Conservation (phyloP, 2,329 filamentous ascomycete species). For the Diplodia intermedia region DNA sequence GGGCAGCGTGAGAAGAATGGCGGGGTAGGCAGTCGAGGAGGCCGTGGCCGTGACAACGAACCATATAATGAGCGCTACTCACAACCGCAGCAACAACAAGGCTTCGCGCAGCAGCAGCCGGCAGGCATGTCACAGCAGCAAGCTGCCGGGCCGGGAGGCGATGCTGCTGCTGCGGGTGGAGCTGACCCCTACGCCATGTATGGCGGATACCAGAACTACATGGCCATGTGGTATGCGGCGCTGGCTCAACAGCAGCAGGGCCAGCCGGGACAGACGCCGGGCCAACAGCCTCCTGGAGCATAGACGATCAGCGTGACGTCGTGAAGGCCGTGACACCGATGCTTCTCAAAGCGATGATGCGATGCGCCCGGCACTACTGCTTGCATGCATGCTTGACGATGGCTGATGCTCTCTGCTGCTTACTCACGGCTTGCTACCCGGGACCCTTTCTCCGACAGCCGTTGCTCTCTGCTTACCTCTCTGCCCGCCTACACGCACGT, state of each 20-base stretch:
- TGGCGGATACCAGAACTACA: constrained; percentile 81
- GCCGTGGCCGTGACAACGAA: constrained; percentile 48
- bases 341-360: constrained; percentile 42
- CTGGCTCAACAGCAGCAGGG: constrained; percentile 59
- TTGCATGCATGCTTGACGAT: constrained; percentile 44
- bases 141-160: constrained; percentile 59
- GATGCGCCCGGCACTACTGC: constrained; percentile 41
- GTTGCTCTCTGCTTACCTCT: constrained; percentile 32
- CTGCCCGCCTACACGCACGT: constrained; percentile 12
- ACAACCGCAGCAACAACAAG: constrained; percentile 53
- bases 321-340: constrained; percentile 45
- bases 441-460: constrained; percentile 28
- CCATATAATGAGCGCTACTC: constrained; percentile 54
- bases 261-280: constrained; percentile 34
- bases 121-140: constrained; percentile 41
- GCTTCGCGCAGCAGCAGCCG: constrained; percentile 46
- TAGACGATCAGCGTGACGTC: constrained; percentile 40
- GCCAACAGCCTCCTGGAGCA: constrained; percentile 44
- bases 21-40: constrained; percentile 47
- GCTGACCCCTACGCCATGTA: constrained; percentile 73
- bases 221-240: constrained; percentile 82
- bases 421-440: constrained; percentile 31
- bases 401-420: constrained; percentile 39
- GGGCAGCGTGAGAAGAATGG: constrained; percentile 57
- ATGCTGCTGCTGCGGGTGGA: constrained; percentile 61